phyloP scores from a whole-genome alignment of 2,329 filamentous ascomycete species.

The Penicillium hordei region DNA sequence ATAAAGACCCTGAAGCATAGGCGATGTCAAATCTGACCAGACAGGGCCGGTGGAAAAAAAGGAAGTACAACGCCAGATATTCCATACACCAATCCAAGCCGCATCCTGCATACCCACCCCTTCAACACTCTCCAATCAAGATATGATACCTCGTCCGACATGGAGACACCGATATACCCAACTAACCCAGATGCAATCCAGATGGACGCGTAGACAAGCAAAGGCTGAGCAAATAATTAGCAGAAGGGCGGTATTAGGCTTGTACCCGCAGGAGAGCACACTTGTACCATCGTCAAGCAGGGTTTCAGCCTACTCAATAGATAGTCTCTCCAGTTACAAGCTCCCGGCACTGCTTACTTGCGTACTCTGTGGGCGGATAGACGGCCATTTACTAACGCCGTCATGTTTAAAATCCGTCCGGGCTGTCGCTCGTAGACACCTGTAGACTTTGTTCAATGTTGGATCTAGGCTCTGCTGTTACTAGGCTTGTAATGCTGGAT shows the following conservation, averaged over 20 bases:
- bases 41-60: background rate
- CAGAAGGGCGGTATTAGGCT: background rate
- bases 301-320: background rate
- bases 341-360: slow-evolving; percentile 6
- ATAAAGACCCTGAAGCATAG: background rate
- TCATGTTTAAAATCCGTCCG: slow-evolving; percentile 2
- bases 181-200: background rate
- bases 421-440: background rate
- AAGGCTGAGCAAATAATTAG: background rate
- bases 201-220: background rate
- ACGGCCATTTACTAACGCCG: background rate
- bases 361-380: background rate
- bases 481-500: background rate
- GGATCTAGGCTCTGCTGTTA: background rate
- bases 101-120: background rate
- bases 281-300: background rate
- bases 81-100: background rate
- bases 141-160: background rate
- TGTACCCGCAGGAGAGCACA: background rate
- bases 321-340: background rate
- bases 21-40: slow-evolving; percentile 3
- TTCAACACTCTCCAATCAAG: background rate
- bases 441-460: background rate
- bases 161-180: background rate
- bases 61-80: background rate